These are phyloP conservation scores for Fusarium vanettenii DNA, from an alignment of 2,329 filamentous ascomycete genomes.

Conservation along the genomic window DNA sequence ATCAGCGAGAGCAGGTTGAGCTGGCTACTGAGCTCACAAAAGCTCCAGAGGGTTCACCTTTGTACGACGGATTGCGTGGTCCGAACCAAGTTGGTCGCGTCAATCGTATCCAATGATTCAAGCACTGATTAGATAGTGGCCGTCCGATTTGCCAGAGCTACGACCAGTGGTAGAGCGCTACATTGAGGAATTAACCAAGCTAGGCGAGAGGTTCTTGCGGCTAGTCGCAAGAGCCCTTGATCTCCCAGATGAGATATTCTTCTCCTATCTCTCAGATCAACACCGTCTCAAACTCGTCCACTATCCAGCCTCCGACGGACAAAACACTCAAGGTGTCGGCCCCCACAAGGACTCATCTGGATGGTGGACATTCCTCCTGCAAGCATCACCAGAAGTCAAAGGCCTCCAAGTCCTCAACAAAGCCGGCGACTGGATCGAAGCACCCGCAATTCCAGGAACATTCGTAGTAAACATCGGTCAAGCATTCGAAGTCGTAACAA, in stretches of 20 bases:
- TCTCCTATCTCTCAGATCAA: constrained; percentile 65
- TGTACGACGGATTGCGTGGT: constrained; percentile 58
- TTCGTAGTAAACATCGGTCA: constrained; percentile 71
- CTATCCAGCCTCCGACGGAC: constrained; percentile 54
- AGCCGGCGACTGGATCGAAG: constrained; percentile 61
- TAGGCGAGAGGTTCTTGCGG: constrained; percentile 66
- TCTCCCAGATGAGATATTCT: constrained; percentile 60
- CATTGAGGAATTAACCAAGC: constrained; percentile 60
- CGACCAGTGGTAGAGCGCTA: constrained; percentile 58
- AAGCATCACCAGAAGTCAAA: constrained; percentile 63
- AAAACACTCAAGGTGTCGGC: constrained; percentile 64
- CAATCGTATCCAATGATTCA: background rate
- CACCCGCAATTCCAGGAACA: constrained; percentile 58
- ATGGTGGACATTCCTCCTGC: constrained; percentile 73
- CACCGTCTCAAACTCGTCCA: constrained; percentile 70
- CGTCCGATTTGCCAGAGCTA: constrained; percentile 48
- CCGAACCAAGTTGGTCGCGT: constrained; percentile 57
- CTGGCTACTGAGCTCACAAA: constrained; percentile 65
- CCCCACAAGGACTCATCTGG: constrained; percentile 73
- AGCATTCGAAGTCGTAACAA: constrained; percentile 67
- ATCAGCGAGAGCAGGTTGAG: constrained; percentile 69
- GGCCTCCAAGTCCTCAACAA: constrained; percentile 64
- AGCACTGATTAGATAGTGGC: constrained; percentile 52
- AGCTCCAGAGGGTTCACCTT: constrained; percentile 48
- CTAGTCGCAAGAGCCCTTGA: constrained; percentile 67